Evolutionary conservation across 352 stramenopile species (phyloP).

Genomic region (Pythium dissotocum): DNA sequence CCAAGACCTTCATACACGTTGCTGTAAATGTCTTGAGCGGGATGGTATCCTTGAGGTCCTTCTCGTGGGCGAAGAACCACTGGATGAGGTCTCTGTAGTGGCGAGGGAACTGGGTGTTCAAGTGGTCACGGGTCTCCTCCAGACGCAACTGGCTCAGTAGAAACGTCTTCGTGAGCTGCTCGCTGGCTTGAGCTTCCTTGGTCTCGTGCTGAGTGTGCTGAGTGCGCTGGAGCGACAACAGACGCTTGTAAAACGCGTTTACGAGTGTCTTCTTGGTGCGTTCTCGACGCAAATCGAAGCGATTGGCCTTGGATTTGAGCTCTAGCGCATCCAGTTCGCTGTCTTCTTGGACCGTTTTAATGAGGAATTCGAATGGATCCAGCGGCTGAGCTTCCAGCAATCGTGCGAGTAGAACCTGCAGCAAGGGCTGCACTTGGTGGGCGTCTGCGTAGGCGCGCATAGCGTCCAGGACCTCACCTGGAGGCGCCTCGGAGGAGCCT

Average conservation of each 20-base stretch:
- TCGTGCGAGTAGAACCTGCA: constrained; percentile 56
- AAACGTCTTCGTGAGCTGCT: constrained; percentile 43
- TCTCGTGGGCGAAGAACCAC: constrained; percentile 40
- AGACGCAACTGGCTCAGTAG: constrained; percentile 47
- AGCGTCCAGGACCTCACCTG: constrained; percentile 43
- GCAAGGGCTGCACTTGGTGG: constrained; percentile 63
- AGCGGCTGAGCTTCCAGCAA: constrained; percentile 67
- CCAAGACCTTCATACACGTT: constrained; percentile 45
- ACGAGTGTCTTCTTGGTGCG: constrained; percentile 63
- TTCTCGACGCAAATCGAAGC: constrained; percentile 65
- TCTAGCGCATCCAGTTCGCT: constrained; percentile 55
- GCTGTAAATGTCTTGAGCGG: constrained; percentile 35
- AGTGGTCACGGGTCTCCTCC: constrained; percentile 45
- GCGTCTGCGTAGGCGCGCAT: constrained; percentile 63
- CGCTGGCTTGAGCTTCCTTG: constrained; percentile 28
- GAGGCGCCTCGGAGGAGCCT: constrained; percentile 24
- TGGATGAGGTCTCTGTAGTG: constrained; percentile 64
- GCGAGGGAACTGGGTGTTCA: constrained; percentile 50
- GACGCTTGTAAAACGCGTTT: constrained; percentile 47
- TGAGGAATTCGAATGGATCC: constrained; percentile 69
- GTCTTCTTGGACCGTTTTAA: constrained; percentile 53
- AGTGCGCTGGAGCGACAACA: constrained; percentile 53
- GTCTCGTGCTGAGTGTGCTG: constrained; percentile 48
- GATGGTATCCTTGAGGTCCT: constrained; percentile 37
- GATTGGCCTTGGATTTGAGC: constrained; percentile 35